A percentile compares a stretch with the other conserved stretches of the same genome.
These are phyloP conservation scores for Vitis riparia DNA, from an alignment of 164 flowering plant species.

Conservation along the genomic window DNA sequence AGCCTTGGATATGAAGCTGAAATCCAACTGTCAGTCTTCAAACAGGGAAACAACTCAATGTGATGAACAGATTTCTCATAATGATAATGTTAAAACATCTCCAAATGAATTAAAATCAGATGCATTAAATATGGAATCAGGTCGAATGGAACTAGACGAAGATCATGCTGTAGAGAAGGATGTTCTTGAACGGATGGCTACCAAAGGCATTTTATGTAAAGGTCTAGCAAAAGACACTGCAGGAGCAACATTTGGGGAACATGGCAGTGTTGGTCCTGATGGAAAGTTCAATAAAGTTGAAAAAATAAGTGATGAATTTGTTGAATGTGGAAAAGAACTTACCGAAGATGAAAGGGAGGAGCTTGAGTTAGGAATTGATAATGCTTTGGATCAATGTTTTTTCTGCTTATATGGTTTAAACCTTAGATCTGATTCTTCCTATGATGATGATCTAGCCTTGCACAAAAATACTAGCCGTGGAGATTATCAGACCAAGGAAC, in stretches of 20 bases:
- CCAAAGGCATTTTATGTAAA: conserved; percentile 23
- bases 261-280: conserved; percentile 19
- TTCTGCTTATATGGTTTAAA: conserved; percentile 96
- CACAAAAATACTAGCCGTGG: conserved; percentile 94
- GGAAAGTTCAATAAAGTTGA: conserved; percentile 27
- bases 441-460: conserved; percentile 80
- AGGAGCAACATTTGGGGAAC: conserved; percentile 26
- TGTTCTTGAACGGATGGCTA: conserved; percentile 19
- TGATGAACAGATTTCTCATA: conserved; percentile 15
- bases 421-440: conserved; percentile 80
- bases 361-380: conserved; percentile 76
- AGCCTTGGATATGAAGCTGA: conserved; percentile 84
- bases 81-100: conserved; percentile 25
- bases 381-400: conserved; percentile 92
- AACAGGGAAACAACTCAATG: conserved; percentile 35
- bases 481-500: conserved; percentile 96
- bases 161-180: conserved; percentile 22
- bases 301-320: conserved; percentile 18
- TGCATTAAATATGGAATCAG: conserved; percentile 20
- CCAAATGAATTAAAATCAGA: conserved; percentile 21
- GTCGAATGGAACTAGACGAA: conserved; percentile 25
- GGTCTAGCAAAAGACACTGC: conserved; percentile 22
- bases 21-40: conserved; percentile 44
- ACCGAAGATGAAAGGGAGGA: conserved; percentile 73
- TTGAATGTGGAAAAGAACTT: conserved; percentile 34